Evolutionary conservation across 2,329 filamentous ascomycete genomes (phyloP).

Genomic region (Neonectria magnoliae): DNA sequence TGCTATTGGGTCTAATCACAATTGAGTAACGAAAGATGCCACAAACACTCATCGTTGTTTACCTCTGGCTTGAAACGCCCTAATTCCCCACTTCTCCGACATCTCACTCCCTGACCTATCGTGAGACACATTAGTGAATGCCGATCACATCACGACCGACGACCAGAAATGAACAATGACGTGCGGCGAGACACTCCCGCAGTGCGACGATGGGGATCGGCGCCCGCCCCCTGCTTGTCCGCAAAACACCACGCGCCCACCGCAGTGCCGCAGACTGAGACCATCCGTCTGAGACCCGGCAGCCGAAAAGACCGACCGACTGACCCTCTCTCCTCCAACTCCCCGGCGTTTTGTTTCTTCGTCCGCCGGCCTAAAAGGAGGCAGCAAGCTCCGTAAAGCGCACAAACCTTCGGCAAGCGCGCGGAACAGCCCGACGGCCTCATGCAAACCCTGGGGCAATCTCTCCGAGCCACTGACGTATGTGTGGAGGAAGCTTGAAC

Average conservation of each 20-base stretch:
- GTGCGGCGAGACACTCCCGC: neutral
- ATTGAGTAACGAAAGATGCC: neutral
- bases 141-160: neutral
- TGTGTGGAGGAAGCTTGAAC: neutral
- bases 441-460: neutral
- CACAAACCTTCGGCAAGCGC: neutral
- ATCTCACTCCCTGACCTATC: neutral
- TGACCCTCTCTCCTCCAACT: neutral
- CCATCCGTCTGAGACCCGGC: neutral
- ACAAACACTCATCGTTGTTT: neutral
- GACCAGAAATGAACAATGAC: constrained; percentile 1
- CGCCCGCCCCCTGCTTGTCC: neutral
- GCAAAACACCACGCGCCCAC: neutral
- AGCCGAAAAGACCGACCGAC: neutral
- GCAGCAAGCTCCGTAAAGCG: neutral
- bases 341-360: neutral
- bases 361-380: too few species aligned
- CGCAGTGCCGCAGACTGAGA: neutral
- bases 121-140: neutral
- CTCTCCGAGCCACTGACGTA: neutral
- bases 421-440: neutral
- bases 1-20: neutral
- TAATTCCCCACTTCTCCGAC: neutral
- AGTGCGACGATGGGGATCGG: neutral
- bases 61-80: neutral